Evolutionary conservation across 2,329 filamentous ascomycete genomes (phyloP).

Genomic region (Pezicula neosporulosa): DNA sequence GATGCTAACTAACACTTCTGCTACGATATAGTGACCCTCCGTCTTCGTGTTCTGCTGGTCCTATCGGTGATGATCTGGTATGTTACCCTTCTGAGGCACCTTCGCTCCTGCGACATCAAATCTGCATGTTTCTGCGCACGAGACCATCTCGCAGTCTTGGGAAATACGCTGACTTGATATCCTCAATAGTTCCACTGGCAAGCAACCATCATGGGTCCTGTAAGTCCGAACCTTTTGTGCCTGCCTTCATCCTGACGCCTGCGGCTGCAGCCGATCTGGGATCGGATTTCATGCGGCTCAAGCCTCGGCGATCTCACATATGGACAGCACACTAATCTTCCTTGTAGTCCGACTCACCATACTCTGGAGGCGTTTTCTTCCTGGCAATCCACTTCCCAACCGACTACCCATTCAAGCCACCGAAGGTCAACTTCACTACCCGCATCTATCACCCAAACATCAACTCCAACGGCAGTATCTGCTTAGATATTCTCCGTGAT

Average conservation of each 20-base stretch:
- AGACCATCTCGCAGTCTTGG: slow-evolving; percentile 11
- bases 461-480: slow-evolving; percentile 99
- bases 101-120: slow-evolving; percentile 16
- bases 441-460: slow-evolving; percentile 99
- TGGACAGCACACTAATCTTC: slow-evolving; percentile 9
- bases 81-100: slow-evolving; percentile 34
- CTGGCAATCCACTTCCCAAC: slow-evolving; percentile 98
- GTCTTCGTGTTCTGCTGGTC: slow-evolving; percentile 96
- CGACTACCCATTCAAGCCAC: slow-evolving; percentile 99
- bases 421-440: slow-evolving; percentile 99
- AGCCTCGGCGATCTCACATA: slow-evolving; percentile 6
- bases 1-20: slow-evolving; percentile 22
- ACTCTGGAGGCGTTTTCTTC: slow-evolving; percentile 98
- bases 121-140: slow-evolving; percentile 12
- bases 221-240: slow-evolving; percentile 51
- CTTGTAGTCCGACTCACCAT: slow-evolving; percentile 83
- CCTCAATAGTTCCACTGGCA: slow-evolving; percentile 92
- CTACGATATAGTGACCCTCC: slow-evolving; percentile 75
- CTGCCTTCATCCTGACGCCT: slow-evolving; percentile 3
- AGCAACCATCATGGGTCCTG: slow-evolving; percentile 99
- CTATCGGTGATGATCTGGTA: slow-evolving; percentile 97
- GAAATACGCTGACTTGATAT: slow-evolving; percentile 28
- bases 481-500: slow-evolving; percentile 95
- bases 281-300: slow-evolving; percentile 11
- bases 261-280: slow-evolving; percentile 5